Evolutionary conservation across 176 grass and related monocot species (phyloP), one percentile per base, ranked within the genome.

Genomic region (Hyparrhenia diplandra): DNA sequence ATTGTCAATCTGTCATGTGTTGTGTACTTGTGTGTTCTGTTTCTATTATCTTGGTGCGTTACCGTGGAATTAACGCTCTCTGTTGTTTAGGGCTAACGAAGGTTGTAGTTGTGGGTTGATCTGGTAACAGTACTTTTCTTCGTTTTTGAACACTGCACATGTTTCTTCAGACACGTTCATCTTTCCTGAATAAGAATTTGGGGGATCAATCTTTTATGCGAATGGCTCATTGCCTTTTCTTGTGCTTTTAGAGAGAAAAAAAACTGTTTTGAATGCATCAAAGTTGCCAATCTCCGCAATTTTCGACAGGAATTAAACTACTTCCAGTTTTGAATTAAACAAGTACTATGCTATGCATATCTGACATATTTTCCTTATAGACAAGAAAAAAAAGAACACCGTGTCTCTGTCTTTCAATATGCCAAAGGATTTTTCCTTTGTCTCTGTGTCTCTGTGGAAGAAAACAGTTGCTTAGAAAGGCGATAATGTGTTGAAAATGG

Each of bases 361-460:
- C 46, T 10, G 43, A 45, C 14, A 75, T 28, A n/a, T n/a, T n/a
- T 42, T 57, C 29, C 25, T 29, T 40, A 39, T 17, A 71, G 8
- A 45, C 41, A 71, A 29, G 41, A n/a, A n/a, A n/a, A 46, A 45
- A 69, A 70, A 70, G 11, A 28, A 27, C 37, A n/a, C n/a, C n/a
- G n/a, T n/a, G n/a, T n/a, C n/a, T n/a, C n/a, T n/a, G n/a, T n/a
- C n/a, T n/a, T n/a, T n/a, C n/a, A n/a, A 70, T n/a, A n/a, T 70
- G 39, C 23, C 13, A 45, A 70, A 5, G 60, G 70, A 81, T 62
- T 40, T 28, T 20, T 87, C 57, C 32, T 80, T 41, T 18, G 68
- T 58, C 6, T 89, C 70, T 21, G 17, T 28, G 11, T 46, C 81
- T 79, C 13, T 99, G 90, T 32, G 64, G 13, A 82, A 63, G 49